Base-by-base conservation (phyloP, 169 alveolate genomes). In the Cryptosporidium canis region DNA sequence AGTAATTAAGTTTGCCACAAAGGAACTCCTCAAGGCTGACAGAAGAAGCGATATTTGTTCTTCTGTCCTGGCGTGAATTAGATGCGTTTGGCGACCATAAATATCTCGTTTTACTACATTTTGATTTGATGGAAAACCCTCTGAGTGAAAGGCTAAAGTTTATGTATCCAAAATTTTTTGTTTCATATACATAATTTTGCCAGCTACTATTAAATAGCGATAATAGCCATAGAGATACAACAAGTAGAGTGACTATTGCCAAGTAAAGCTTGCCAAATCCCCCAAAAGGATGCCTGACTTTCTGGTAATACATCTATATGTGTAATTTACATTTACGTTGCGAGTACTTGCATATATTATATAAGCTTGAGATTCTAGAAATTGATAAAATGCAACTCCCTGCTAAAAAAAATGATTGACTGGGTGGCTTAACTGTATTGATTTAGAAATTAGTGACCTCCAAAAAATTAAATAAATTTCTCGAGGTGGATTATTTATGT, bases 151-250 rank as follows among this genome's bases (percentile, higher is more conserved):
- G 65, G 51, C 16, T 77, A 27, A 77, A 77, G 18, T 61, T 45
- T 8, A 77, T 61, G 27, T 77, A 77, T 27, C 87, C 87, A 16
- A 77, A 3, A 27, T 35, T 58, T 58, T 43, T 77, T 8, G 87
- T 77, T 77, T 77, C 77, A 35, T 77, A 77, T 37, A 61, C 55
- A 24, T 77, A 77, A 21, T 39, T 33, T 39, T 77, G 87, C 87
- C 87, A 77, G 31, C 39, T 77, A 41, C 39, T 58, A 53, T 31
- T 77, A 31, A 77, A 77, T 14, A 77, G 66, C 18, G 87, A 77
- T 7, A 35, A 77, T 21, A 61, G n/a, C 87, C 87, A 77, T 14
- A 77, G 44, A 43, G 39, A 5, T 8, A 77, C 24, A 39, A 61
- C 87, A 14, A 77, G 24, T 3, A 58, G 45, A 55, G 87, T 77